Conservation (phyloP, 768 basidiomycete species). For the Mycena chlorophos region DNA sequence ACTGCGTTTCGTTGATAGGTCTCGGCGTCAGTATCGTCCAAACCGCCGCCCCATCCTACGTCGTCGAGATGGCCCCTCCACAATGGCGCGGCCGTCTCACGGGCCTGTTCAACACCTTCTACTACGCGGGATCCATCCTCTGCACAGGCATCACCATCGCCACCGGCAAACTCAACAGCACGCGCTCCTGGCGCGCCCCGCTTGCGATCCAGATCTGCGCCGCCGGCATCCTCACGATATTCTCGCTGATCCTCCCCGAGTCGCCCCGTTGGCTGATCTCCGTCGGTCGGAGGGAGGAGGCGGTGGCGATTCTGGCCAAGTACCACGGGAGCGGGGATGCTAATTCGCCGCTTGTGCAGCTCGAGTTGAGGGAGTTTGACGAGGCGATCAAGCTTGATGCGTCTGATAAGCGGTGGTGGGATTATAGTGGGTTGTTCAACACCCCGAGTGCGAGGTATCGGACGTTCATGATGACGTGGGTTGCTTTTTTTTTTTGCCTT, state of each 20-base stretch:
- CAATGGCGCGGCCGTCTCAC: slow-evolving; percentile 23
- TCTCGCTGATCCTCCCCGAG: slow-evolving; percentile 34
- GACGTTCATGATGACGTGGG: slow-evolving; percentile 32
- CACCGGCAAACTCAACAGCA: slow-evolving; percentile 36
- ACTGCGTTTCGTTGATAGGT: background rate
- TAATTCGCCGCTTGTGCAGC: slow-evolving; percentile 35
- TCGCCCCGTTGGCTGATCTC: slow-evolving; percentile 36
- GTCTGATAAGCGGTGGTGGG: slow-evolving; percentile 44
- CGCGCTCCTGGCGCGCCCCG: slow-evolving; percentile 50
- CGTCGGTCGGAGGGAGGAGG: slow-evolving; percentile 36
- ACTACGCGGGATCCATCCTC: slow-evolving; percentile 37
- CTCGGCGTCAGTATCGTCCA: slow-evolving; percentile 21
- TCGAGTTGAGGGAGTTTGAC: slow-evolving; percentile 41
- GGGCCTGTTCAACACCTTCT: slow-evolving; percentile 34
- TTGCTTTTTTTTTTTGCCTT: background rate
- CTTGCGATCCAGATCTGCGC: slow-evolving; percentile 54
- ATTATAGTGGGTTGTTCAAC: slow-evolving; percentile 39
- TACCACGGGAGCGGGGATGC: slow-evolving; percentile 41
- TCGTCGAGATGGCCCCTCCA: slow-evolving; percentile 22
- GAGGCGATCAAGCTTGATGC: slow-evolving; percentile 38
- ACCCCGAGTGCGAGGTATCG: slow-evolving; percentile 34
- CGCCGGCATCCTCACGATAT: slow-evolving; percentile 34
- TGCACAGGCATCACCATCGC: slow-evolving; percentile 45
- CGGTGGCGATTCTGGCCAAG: slow-evolving; percentile 18
- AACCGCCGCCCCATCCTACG: slow-evolving; percentile 18